A percentile compares a stretch with the other conserved stretches of the same genome.
Conservation (phyloP, 225 moss, liverwort and hornwort genomes). For the Ulota crispa region DNA sequence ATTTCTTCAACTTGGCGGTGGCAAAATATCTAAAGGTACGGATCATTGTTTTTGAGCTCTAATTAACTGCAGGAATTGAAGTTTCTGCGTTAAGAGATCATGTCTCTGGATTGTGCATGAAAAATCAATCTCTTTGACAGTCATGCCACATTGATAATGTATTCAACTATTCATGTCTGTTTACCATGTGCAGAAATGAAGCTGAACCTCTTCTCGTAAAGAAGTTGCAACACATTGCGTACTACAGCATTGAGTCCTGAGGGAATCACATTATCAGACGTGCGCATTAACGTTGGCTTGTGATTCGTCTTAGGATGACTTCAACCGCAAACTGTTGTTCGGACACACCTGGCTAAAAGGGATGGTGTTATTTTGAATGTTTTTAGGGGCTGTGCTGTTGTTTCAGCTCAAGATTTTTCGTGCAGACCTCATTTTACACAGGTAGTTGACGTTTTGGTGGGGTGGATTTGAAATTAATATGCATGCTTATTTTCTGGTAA, state of each 20-base stretch:
- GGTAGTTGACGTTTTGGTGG: neutral
- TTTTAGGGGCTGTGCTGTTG: neutral
- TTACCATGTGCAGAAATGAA: neutral
- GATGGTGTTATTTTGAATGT: neutral
- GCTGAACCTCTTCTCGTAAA: neutral
- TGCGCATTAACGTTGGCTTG: neutral
- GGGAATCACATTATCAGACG: neutral
- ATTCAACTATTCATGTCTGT: neutral
- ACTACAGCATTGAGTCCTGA: neutral
- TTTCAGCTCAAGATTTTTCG: neutral
- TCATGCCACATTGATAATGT: neutral
- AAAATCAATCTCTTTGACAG: neutral
- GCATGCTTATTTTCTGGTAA: neutral
- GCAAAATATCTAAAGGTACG: conserved; percentile 11
- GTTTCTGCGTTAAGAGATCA: neutral
- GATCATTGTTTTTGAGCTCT: neutral
- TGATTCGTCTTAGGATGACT: neutral
- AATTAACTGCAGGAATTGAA: neutral
- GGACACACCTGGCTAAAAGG: neutral
- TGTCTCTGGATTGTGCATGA: neutral
- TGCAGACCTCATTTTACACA: neutral
- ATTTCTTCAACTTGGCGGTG: neutral
- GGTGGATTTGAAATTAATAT: neutral
- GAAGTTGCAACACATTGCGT: neutral
- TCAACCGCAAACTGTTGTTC: neutral